phyloP scores from a whole-genome alignment of 768 basidiomycete genomes.

The Mrakia frigida region DNA sequence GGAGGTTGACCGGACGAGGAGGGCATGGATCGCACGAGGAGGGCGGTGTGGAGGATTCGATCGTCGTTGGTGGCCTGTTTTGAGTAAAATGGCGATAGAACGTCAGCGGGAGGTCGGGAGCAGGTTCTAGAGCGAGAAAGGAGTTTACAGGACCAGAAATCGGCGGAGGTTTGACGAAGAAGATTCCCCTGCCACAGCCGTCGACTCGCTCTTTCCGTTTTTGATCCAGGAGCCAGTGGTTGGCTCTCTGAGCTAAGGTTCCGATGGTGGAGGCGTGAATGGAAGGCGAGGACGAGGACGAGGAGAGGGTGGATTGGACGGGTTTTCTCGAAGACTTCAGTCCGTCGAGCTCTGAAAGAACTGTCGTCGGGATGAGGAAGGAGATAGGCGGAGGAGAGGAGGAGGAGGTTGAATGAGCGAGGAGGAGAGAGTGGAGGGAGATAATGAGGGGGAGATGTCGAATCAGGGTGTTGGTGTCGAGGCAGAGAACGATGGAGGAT shows the following conservation, averaged over 20 bases:
- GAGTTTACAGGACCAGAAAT: not conserved
- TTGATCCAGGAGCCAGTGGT: not conserved
- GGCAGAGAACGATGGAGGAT: not conserved
- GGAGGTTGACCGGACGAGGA: not conserved
- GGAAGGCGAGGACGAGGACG: not conserved
- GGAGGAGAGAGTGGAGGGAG: not conserved
- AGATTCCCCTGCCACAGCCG: not conserved
- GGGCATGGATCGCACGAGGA: not conserved
- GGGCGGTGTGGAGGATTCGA: constrained; percentile 1
- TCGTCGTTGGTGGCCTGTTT: constrained; percentile 1
- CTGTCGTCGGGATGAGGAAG: not conserved
- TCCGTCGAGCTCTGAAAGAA: not conserved
- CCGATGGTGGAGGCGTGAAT: constrained; percentile 3
- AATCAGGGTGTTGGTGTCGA: constrained; percentile 4
- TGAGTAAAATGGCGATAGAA: not conserved
- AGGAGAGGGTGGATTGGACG: not conserved
- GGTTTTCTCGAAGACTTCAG: not conserved
- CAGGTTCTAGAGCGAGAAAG: not conserved
- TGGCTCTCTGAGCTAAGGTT: not conserved
- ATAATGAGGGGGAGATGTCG: constrained; percentile 7
- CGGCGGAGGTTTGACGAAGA: not conserved
- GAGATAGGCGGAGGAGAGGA: not conserved
- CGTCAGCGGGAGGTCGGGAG: not conserved
- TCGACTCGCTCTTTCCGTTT: not conserved
- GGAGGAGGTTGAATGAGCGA: not conserved